Base-by-base conservation (phyloP, 352 stramenopile species). In the Globisporangium lucens region DNA sequence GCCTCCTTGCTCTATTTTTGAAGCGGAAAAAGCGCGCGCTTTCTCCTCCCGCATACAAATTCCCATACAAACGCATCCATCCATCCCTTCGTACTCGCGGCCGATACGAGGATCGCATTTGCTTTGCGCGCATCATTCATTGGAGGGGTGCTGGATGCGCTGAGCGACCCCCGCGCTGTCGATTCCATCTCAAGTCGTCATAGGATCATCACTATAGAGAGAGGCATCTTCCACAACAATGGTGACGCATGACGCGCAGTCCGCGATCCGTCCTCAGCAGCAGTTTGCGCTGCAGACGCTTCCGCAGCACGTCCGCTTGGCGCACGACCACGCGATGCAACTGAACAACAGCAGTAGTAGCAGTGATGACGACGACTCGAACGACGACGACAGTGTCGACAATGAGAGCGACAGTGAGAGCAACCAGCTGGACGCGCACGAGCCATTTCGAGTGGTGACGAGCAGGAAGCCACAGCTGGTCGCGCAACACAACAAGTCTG, bases 1-100 rank as follows among this genome's bases (percentile, higher is more conserved):
- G 13, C 5, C 17, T n/a, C 24, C 24, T 24, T 24, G 24, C 24
- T 13, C 59, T 64, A 56, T 56, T 64, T 64, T 64, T 64, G 59
- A 56, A 64, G 59, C 41, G 17, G 24, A 64, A 64, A 64, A 64
- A 55, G 59, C 59, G 59, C 59, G 59, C 59, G 46, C 59, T 64
- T 64, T 64, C 41, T 10, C 3, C 24, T 2, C 8, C 20, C 2
- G 2, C 36, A 64, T 64, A 64, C 59, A 64, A 64, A 64, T 4
- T 55, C 59, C 17, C 58, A 64, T 38, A 64, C 58, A 55, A 56
- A 49, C 33, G 56, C 56, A 24, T 61, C 56, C 56, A 41, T 43
- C 55, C 56, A 61, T 27, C 56, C 20, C 10, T 61, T 47, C 56
- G 30, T 3, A 33, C 30, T 33, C 30, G 56, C 33, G 43, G 7